Base-by-base conservation (phyloP, 805 yeast genomes). In the Candida chilensis region DNA sequence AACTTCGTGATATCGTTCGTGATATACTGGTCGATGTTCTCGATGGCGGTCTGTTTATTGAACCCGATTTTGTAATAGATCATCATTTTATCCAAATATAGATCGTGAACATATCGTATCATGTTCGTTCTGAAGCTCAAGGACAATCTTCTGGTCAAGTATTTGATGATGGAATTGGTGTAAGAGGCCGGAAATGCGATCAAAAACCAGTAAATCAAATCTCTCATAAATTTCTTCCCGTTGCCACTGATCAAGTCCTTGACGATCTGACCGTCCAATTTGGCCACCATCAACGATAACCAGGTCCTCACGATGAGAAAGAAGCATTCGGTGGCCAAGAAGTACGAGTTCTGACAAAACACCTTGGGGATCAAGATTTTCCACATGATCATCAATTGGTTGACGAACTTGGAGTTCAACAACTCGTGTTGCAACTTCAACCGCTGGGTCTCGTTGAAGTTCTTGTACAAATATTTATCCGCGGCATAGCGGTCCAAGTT, bases 111-210 rank as follows among this genome's bases (percentile, higher is more conserved):
- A 51, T 88, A 88, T 41, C 96, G 71, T 21, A 80, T 74, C 42
- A 88, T 63, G 39, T 78, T 78, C 2, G 92, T 79, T 62, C 96
- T 74, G 61, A 88, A 88, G 44, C 83, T 84, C 32, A 86, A 64
- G 9, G 94, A 75, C 35, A 88, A 59, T 42, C 84, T 69, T 45
- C 78, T 73, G 32, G 87, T 83, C 41, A 88, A 57, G 45, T 71
- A 84, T 48, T 81, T 83, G 48, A 88, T 88, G 34, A 90, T 87
- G 28, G 95, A 81, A 53, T 88, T 88, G 19, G 95, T 82, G 52
- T 85, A 88, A 3, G 92, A 78, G 1, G 96, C 94, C 2, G 97
- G 97, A 37, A 88, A 74, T 1, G 96, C 96, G 47, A 88, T 77
- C 36, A 83, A 55, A 35, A 88, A 73, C 96, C 96, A 88, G 52